phyloP scores from a whole-genome alignment of 179 eudicot species.

The Silene noctiflora region DNA sequence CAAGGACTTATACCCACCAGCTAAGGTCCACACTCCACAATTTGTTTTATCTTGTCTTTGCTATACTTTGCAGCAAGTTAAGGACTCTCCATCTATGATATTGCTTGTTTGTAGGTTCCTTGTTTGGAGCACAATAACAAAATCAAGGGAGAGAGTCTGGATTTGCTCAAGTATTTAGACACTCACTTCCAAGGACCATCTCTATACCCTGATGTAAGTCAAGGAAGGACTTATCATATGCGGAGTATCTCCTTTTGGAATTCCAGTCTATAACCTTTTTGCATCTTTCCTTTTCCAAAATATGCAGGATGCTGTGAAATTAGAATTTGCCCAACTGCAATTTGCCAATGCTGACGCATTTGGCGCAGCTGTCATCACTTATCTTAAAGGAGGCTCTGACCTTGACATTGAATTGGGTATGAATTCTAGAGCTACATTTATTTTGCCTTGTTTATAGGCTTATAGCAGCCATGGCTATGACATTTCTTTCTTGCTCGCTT shows the following conservation, averaged over 20 bases:
- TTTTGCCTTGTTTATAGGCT: too few species aligned
- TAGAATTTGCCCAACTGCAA: conserved; percentile 54
- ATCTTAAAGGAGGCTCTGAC: conserved; percentile 42
- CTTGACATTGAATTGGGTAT: conserved; percentile 15
- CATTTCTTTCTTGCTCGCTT: neutral
- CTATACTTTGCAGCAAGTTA: too few species aligned
- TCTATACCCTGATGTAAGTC: conserved; percentile 52
- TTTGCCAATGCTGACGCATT: conserved; percentile 38
- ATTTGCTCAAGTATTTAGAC: conserved; percentile 58
- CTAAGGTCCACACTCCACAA: too few species aligned
- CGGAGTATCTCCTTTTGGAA: too few species aligned
- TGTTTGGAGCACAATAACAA: conserved; percentile 58
- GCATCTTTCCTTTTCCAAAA: too few species aligned
- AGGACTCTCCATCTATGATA: too few species aligned
- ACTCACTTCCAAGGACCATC: conserved; percentile 59
- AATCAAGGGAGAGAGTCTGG: conserved; percentile 61
- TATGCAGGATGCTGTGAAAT: too few species aligned
- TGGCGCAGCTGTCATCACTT: conserved; percentile 17
- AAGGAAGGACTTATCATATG: neutral
- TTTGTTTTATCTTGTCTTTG: too few species aligned
- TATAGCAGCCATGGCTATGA: neutral
- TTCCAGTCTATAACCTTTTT: too few species aligned
- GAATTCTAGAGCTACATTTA: neutral
- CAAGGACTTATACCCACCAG: too few species aligned
- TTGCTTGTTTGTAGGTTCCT: neutral